Base-by-base conservation (phyloP, 2,329 filamentous ascomycete species). In the Dactylonectria estremocensis region DNA sequence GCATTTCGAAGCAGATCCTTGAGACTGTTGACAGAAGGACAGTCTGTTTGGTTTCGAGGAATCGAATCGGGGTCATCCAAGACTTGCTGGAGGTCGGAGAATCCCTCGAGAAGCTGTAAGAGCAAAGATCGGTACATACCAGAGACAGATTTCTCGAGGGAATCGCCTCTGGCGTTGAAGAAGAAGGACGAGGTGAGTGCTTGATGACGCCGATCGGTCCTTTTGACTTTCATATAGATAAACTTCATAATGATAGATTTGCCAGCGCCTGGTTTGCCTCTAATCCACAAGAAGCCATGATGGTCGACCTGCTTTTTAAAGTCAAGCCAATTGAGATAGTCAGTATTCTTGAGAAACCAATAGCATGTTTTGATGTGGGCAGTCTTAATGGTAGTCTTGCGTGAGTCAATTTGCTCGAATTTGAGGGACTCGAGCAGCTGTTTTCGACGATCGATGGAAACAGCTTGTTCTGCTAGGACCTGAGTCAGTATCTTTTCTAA, bases 221-320 rank as follows among this genome's bases (percentile, higher is more conserved):
- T 43, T n/a, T 57, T 3, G 20, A n/a, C 24, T 18, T 45, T 20
- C 7, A 20, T 46, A 46, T 24, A 57, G 10, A 56, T 14, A 16
- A 80, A 80, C 64, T 84, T 85, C 81, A 86, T 83, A n/a, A 86
- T 65, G 0, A 82, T 85, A 0, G 83, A 85, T 61, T 86, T 86
- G 5, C 84, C 84, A n/a, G n/a, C n/a, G n/a, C n/a, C n/a, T n/a
- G n/a, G n/a, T n/a, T n/a, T n/a, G n/a, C n/a, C n/a, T n/a, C 77
- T 79, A 16, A 85, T 79, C 37, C 37, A 40, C 10, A 40, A 16
- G 13, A 40, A 40, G 10, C 37, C 37, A 14, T 40, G 37, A 14
- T 79, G 82, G 83, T 13, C 61, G 37, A 33, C 61, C 52, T 14
- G 52, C 55, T 13, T 58, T 35, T 24, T 56, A 49, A 33, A 20